A percentile compares a stretch with the other conserved stretches of the same genome.
Evolutionary conservation across 768 basidiomycete genomes (phyloP).

Genomic region (Cyathus striatus): DNA sequence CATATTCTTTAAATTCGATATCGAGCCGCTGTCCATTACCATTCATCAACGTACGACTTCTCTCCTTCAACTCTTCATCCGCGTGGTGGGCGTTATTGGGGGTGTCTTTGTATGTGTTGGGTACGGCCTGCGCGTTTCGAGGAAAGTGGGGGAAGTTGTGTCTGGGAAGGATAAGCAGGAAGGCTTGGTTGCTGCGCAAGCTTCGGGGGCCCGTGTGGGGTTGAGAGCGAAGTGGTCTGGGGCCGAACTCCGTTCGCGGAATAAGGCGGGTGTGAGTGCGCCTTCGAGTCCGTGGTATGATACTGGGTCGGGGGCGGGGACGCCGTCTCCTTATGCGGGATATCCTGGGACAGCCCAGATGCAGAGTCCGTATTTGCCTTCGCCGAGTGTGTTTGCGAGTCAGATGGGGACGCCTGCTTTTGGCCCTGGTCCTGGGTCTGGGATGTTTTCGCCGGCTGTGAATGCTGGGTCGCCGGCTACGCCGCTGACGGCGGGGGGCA

Average conservation of each 20-base stretch:
- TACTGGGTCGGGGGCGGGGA: slow-evolving; percentile 37
- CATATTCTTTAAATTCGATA: slow-evolving; percentile 97
- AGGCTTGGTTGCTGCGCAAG: slow-evolving; percentile 61
- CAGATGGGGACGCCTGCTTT: background rate
- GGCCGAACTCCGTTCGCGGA: slow-evolving; percentile 54
- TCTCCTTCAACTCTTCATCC: slow-evolving; percentile 76
- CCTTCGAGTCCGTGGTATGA: slow-evolving; percentile 59
- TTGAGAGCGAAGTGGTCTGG: slow-evolving; percentile 69
- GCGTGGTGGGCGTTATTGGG: slow-evolving; percentile 89
- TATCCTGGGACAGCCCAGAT: slow-evolving; percentile 26
- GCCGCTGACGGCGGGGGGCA: too few relatives aligned
- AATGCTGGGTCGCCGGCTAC: slow-evolving; percentile 9
- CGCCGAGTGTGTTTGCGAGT: background rate
- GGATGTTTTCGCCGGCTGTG: slow-evolving; percentile 1
- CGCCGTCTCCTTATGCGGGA: slow-evolving; percentile 26
- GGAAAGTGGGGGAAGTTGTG: slow-evolving; percentile 63
- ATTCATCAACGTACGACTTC: slow-evolving; percentile 87
- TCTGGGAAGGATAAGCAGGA: slow-evolving; percentile 42
- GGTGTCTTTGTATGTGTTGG: slow-evolving; percentile 85
- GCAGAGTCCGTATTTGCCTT: background rate
- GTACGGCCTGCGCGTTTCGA: slow-evolving; percentile 64
- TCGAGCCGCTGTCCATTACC: slow-evolving; percentile 84
- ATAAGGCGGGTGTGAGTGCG: slow-evolving; percentile 40
- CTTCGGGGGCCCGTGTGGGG: slow-evolving; percentile 48
- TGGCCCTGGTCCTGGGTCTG: background rate